Evolutionary conservation across 179 eudicot species (phyloP), one percentile per base, ranked within the genome.

Genomic region (Actinidia chinensis): DNA sequence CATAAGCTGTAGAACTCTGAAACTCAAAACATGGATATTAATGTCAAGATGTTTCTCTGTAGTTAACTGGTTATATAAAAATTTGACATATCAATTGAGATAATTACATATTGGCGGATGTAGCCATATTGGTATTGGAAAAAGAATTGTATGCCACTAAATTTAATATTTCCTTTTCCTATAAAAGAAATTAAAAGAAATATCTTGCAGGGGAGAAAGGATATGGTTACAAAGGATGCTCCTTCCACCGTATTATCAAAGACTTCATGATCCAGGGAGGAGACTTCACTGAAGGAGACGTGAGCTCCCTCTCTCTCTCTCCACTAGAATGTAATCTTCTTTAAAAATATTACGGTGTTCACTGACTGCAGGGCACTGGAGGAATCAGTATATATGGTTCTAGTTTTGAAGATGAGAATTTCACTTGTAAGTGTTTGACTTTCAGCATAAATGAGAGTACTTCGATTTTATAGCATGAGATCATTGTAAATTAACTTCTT

Each of bases 231-330:
- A 88, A 83, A 58, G 88, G 88, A 18, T 79, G 84, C 84, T 84
- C 84, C 51, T 87, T 87, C 73, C 90, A 87, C 79, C 88, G 90
- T 67, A 85, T 87, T 43, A 87, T 85, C 47, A 85, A 87, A 74
- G 84, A 83, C 15, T 87, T 87, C 80, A 87, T 87, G 88, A 81
- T 87, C 79, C 90, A 87, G 74, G 88, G 88, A 77, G 90, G 90
- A 43, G 90, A 87, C 58, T 87, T 87, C 71, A 83, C 86, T 23
- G 82, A 75, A 79, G 88, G 85, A 83, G 78, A 87, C 83, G 88
- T 87, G 60, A 78, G 84, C 58, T 59, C 61, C 47, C 58, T 43
- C 67, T 66, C 78, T 52, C 6, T 71, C 40, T 73, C 58, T 18
- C 51, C 56, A 36, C n/a, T 55, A 73, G 59, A 43, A 25, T 80